phyloP scores from a whole-genome alignment of 805 yeast species.

The Myxozyma neotropica region DNA sequence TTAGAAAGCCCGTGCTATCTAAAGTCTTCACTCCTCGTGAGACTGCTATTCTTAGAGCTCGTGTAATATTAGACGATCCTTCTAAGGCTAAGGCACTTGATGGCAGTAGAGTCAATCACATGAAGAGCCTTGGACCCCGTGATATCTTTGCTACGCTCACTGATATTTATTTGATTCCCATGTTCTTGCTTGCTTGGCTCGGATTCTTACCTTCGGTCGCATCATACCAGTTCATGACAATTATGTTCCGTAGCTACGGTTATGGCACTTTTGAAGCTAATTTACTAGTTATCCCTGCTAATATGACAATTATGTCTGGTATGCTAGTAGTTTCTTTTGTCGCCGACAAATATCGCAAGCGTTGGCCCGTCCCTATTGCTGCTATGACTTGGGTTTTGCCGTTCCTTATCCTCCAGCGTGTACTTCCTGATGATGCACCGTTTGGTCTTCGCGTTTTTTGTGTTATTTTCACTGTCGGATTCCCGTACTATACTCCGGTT shows the following conservation, averaged over 20 bases:
- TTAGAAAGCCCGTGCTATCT: constrained; percentile 23
- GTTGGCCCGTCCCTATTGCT: constrained; percentile 27
- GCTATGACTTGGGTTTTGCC: constrained; percentile 32
- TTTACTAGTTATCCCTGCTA: constrained; percentile 56
- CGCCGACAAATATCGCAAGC: constrained; percentile 26
- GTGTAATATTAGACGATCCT: constrained; percentile 65
- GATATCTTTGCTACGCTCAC: constrained; percentile 48
- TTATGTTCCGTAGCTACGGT: constrained; percentile 53
- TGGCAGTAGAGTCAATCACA: constrained; percentile 43
- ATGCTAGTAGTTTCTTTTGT: constrained; percentile 36
- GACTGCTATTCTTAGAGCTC: constrained; percentile 59
- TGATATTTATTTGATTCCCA: constrained; percentile 59
- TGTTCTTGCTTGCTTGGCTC: constrained; percentile 52
- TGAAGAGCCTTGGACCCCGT: constrained; percentile 52
- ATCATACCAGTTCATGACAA: constrained; percentile 50
- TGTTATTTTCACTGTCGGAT: constrained; percentile 29
- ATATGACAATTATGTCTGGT: constrained; percentile 35
- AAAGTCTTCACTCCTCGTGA: constrained; percentile 51
- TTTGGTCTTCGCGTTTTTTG: constrained; percentile 28
- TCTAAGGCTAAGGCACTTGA: constrained; percentile 57
- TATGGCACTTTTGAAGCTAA: constrained; percentile 56
- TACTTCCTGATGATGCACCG: constrained; percentile 25
- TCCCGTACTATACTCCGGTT: constrained; percentile 45
- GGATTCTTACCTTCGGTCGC: constrained; percentile 49
- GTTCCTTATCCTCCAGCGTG: constrained; percentile 21